Conservation (phyloP, 345 rosid species). For the Gossypium ekmanianum region DNA sequence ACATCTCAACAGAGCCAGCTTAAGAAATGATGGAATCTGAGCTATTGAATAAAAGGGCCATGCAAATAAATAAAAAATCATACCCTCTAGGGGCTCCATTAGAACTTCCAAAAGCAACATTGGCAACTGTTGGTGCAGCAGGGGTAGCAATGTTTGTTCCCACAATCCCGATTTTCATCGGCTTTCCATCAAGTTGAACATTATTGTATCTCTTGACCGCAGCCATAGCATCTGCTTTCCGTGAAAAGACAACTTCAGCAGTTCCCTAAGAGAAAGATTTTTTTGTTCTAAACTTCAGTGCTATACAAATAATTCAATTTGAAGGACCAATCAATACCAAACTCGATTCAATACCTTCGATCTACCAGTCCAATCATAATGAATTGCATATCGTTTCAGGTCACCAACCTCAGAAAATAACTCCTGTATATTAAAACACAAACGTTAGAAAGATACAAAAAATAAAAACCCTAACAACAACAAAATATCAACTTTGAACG, state of each 20-base stretch:
- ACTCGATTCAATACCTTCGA: slow-evolving; percentile 73
- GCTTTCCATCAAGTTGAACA: slow-evolving; percentile 94
- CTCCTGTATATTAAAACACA: slow-evolving; percentile 40
- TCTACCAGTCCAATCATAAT: slow-evolving; percentile 93
- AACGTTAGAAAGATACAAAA: background rate
- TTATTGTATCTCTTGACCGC: slow-evolving; percentile 91
- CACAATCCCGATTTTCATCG: slow-evolving; percentile 88
- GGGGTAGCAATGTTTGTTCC: slow-evolving; percentile 62
- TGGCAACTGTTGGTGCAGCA: slow-evolving; percentile 35
- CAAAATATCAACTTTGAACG: background rate
- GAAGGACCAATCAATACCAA: slow-evolving; percentile 35
- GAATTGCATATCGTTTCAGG: slow-evolving; percentile 72
- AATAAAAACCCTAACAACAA: background rate
- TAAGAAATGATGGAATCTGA: background rate
- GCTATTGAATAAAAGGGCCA: background rate
- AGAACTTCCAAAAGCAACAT: slow-evolving; percentile 38
- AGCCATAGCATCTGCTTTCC: slow-evolving; percentile 68
- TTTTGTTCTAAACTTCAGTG: slow-evolving; percentile 34
- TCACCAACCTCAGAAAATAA: slow-evolving; percentile 92
- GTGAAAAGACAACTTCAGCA: slow-evolving; percentile 81
- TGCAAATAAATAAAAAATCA: slow-evolving; percentile 1
- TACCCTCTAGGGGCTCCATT: slow-evolving; percentile 60
- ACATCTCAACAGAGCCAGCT: background rate
- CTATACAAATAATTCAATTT: slow-evolving; percentile 32
- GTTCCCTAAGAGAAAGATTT: slow-evolving; percentile 67